Evolutionary conservation across 306 rosid genomes (phyloP), one percentile per base, ranked within the genome.

Genomic region (Pyrus pyrifolia): DNA sequence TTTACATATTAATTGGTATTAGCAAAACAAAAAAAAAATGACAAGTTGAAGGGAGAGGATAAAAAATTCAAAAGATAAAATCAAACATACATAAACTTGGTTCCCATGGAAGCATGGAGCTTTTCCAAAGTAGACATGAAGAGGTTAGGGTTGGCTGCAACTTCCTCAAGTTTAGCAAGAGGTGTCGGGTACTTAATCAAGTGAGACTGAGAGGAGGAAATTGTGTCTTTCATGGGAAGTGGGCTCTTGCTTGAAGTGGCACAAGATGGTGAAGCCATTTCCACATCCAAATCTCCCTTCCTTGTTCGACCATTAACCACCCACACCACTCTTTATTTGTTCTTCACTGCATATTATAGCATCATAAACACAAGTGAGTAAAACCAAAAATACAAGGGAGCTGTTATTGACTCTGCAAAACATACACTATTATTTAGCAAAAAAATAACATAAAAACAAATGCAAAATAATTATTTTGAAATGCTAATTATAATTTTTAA

Each of bases 21-120:
- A 51, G 57, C 57, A 51, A 51, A 46, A 46, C 8, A 25, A 25
- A 71, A 33, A 29, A 73, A 73, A 22, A 17, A 0, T 14, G 68
- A 46, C 33, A 73, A 67, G 44, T 72, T 33, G 31, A 23, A 49
- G 57, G 61, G 17, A 55, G 19, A 70, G 40, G 68, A 38, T 60
- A 31, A 11, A 9, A 40, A 40, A 9, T 40, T 51, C 5, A 52
- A 27, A 51, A 77, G 25, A 68, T 72, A 23, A 74, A 60, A 51
- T 18, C 57, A 14, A 6, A 38, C 89, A 72, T 86, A 92, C 98
- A 90, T 92, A 83, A 92, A 95, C 92, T 92, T 92, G 73, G 98
- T 86, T 55, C 95, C 88, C 91, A 92, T 79, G 33, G 81, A 27
- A 51, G 87, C 65, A 64, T 95, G 97, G 63, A 92, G 97, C 81